These are phyloP conservation scores for Chloridella minuta DNA, from an alignment of 352 stramenopile species.

Conservation along the genomic window DNA sequence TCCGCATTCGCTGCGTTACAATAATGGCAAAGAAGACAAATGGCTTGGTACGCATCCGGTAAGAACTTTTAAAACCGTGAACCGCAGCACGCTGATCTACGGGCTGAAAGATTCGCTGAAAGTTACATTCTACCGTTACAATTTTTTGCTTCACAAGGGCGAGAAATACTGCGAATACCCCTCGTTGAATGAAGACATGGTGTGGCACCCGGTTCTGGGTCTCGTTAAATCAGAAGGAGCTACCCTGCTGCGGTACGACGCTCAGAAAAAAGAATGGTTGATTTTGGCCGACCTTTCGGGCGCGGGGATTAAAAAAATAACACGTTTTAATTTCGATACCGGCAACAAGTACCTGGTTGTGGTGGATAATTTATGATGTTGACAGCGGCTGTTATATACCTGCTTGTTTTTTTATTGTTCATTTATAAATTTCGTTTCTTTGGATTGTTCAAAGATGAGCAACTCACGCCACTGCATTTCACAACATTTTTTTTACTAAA, in stretches of 20 bases:
- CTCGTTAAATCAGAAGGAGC: background rate
- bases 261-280: background rate
- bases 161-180: background rate
- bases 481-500: background rate
- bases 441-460: background rate
- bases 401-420: background rate
- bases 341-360: background rate
- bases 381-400: background rate
- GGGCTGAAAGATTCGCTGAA: background rate
- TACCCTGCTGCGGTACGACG: background rate
- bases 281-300: background rate
- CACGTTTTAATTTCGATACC: background rate
- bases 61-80: background rate
- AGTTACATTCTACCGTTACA: background rate
- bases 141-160: background rate
- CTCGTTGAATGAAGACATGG: background rate
- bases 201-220: background rate
- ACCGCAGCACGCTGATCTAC: background rate
- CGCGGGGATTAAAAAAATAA: background rate
- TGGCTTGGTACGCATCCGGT: background rate
- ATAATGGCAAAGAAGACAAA: background rate
- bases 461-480: background rate
- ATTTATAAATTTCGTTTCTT: background rate
- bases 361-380: background rate
- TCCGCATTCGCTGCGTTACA: background rate